Conservation (phyloP, 1,284 basidiomycete genomes). For the Naganishia cerealis region DNA sequence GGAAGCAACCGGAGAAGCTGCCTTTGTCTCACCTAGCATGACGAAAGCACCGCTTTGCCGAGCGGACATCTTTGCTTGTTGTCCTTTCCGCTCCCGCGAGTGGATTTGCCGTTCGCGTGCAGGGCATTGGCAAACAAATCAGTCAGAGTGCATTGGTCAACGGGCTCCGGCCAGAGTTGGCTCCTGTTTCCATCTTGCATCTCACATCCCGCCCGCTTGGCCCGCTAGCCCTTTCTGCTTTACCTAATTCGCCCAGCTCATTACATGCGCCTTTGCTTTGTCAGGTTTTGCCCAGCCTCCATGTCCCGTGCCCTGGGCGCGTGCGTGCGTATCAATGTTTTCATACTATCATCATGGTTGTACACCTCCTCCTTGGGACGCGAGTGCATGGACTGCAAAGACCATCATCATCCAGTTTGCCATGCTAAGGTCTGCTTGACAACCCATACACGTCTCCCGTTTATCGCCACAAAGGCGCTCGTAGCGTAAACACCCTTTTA, state of each 20-base stretch:
- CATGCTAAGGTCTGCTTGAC: conserved; percentile 24
- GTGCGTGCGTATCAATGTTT: not conserved
- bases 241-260: no score
- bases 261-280: not conserved
- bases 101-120: conserved; percentile 4
- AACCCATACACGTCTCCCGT: not conserved
- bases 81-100: not conserved
- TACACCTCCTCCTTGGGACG: not conserved
- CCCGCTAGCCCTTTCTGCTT: no score
- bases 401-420: conserved; percentile 3
- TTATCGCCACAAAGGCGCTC: conserved; percentile 4
- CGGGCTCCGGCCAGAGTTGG: not conserved
- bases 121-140: not conserved
- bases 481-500: not conserved
- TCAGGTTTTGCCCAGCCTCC: not conserved
- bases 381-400: conserved; percentile 1
- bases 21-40: not conserved
- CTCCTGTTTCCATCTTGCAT: not conserved
- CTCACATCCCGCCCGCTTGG: no score
- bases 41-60: conserved; percentile 9
- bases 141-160: not conserved
- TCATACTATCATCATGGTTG: not conserved
- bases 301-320: not conserved
- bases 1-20: no score
- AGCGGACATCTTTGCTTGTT: not conserved